These are phyloP conservation scores for Hygrophila difformis DNA, from an alignment of 257 asterid species.

Conservation along the genomic window DNA sequence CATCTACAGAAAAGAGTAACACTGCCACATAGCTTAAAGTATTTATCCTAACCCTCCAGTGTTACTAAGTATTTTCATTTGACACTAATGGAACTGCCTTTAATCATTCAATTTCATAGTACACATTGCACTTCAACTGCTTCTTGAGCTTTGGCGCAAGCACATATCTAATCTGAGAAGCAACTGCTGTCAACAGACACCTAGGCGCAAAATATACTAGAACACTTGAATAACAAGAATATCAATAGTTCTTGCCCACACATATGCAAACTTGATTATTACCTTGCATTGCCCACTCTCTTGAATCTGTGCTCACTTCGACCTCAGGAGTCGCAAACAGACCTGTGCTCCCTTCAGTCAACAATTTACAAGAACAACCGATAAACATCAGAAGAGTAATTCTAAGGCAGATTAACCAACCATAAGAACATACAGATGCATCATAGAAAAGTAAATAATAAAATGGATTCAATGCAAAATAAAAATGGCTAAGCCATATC, in stretches of 20 bases:
- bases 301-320: conserved; percentile 50
- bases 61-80: too few species aligned
- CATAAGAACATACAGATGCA: not conserved
- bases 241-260: not conserved
- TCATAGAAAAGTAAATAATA: too few species aligned
- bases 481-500: too few species aligned
- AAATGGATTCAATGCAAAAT: too few species aligned
- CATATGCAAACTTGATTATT: conserved; percentile 6
- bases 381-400: not conserved
- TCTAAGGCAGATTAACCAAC: not conserved
- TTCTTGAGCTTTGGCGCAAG: conserved; percentile 1
- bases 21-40: not conserved
- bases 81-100: not conserved
- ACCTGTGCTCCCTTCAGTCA: conserved; percentile 36
- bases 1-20: not conserved
- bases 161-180: not conserved
- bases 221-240: too few species aligned
- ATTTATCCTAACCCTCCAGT: too few species aligned
- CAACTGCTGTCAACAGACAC: too few species aligned
- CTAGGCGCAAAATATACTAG: too few species aligned
- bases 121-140: not conserved
- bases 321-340: conserved; percentile 60
- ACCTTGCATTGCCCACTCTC: conserved; percentile 98
- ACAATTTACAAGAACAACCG: conserved; percentile 6
- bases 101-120: not conserved